Percentiles rank a stretch among this genome's conserved stretches.
Evolutionary conservation across 495 filamentous ascomycete species (phyloP).

Genomic region (Tuber melanosporum): DNA sequence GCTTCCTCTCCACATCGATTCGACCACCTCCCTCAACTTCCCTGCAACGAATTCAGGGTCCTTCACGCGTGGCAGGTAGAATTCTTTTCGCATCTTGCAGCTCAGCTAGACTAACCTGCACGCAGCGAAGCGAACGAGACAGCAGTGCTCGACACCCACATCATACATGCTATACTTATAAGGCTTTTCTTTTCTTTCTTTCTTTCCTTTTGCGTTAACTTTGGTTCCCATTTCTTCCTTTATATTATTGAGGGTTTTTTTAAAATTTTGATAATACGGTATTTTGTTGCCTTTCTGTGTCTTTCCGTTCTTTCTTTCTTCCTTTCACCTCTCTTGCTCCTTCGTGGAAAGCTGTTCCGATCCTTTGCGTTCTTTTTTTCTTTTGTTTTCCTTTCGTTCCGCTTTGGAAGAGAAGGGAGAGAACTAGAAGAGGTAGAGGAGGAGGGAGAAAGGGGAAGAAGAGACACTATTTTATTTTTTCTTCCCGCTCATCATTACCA

Average conservation of each 20-base stretch:
- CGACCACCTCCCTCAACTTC: slow-evolving; percentile 18
- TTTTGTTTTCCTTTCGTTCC: slow-evolving; percentile 6
- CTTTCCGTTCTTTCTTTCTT: slow-evolving; percentile 20
- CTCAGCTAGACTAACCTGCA: slow-evolving; percentile 16
- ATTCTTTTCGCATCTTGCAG: slow-evolving; percentile 35
- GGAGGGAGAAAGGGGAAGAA: neutral
- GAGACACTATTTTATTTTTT: neutral
- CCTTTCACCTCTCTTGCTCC: slow-evolving; percentile 7
- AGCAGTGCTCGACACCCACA: slow-evolving; percentile 23
- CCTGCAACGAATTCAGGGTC: slow-evolving; percentile 35
- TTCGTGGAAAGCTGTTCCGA: neutral
- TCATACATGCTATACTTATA: slow-evolving; percentile 23
- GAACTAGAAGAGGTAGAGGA: slow-evolving; percentile 8
- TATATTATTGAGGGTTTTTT: slow-evolving; percentile 8
- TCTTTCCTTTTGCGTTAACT: slow-evolving; percentile 32
- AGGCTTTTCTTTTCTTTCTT: slow-evolving; percentile 26
- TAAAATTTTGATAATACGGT: slow-evolving; percentile 21
- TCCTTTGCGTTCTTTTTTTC: slow-evolving; percentile 3
- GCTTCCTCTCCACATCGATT: slow-evolving; percentile 22
- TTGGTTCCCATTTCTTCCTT: slow-evolving; percentile 17
- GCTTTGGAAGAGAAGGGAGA: neutral
- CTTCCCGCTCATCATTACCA: neutral
- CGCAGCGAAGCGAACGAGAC: slow-evolving; percentile 15
- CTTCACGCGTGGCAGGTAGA: slow-evolving; percentile 35
- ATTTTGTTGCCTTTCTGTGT: slow-evolving; percentile 19